phyloP scores from a whole-genome alignment of 371 early-diverging fungal species.

The Mucor ambiguus region DNA sequence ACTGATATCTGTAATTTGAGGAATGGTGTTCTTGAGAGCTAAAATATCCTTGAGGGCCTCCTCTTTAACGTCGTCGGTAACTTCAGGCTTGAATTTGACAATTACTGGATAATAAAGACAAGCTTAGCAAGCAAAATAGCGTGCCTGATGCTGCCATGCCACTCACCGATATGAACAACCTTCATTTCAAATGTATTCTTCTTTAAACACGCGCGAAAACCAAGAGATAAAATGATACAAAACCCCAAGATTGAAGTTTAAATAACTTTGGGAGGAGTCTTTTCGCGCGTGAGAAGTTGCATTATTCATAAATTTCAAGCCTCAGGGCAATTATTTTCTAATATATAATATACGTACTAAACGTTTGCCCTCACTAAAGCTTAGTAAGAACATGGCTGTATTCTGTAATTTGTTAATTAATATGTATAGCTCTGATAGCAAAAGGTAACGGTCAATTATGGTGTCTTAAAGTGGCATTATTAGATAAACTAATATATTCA shows the following conservation, averaged over 20 bases:
- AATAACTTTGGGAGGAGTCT: not conserved
- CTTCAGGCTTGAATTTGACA: constrained; percentile 50
- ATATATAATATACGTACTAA: no score
- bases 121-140: not conserved
- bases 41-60: constrained; percentile 23
- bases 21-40: constrained; percentile 42
- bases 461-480: no score
- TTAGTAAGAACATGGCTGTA: no score
- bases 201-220: not conserved
- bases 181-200: constrained; percentile 21
- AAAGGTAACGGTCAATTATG: no score
- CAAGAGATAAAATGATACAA: not conserved
- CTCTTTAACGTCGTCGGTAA: constrained; percentile 31
- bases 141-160: not conserved
- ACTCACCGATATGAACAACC: constrained; percentile 44
- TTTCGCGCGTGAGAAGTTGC: not conserved
- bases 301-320: not conserved
- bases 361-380: no score
- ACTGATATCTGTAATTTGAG: constrained; percentile 30
- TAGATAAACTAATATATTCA: no score
- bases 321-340: no score
- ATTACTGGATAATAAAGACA: constrained; percentile 27
- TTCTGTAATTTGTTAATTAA: no score
- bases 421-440: no score
- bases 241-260: not conserved